Percentiles rank a stretch among this genome's conserved stretches.
Conservation (phyloP, 2,329 filamentous ascomycete species). For the Thielaviopsis ethacetica region DNA sequence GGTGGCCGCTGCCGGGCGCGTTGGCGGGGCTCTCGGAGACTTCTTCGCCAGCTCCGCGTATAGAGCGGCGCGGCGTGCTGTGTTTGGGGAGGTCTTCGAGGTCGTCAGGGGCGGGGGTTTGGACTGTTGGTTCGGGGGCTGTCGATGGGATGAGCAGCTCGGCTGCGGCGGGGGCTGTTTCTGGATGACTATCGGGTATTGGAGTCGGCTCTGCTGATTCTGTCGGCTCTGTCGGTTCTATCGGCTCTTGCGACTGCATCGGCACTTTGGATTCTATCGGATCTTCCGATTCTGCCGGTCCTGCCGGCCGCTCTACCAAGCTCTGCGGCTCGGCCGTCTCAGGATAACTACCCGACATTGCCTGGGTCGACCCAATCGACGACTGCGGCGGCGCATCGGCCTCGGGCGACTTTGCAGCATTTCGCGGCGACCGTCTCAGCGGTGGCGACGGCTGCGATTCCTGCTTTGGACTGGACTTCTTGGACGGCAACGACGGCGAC, state of each 20-base stretch:
- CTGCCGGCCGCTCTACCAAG: background rate
- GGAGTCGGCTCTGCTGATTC: background rate
- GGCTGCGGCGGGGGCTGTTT: background rate
- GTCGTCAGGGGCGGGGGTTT: background rate
- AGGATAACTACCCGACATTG: too few relatives aligned
- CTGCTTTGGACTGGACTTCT: background rate
- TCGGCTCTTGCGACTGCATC: too few relatives aligned
- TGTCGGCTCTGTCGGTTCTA: background rate
- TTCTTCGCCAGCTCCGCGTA: constrained; percentile 21
- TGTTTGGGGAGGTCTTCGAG: constrained; percentile 3
- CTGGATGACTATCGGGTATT: background rate
- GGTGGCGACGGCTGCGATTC: background rate
- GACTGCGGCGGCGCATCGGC: background rate
- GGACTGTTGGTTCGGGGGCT: background rate
- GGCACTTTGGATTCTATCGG: background rate
- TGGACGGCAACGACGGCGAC: background rate
- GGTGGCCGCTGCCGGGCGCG: constrained; percentile 38
- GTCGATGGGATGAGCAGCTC: background rate
- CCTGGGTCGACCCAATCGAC: background rate
- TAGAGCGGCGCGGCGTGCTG: constrained; percentile 1
- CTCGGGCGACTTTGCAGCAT: background rate
- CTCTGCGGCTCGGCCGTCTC: too few relatives aligned
- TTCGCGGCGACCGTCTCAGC: background rate
- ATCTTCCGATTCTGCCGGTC: background rate
- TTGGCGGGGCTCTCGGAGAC: constrained; percentile 36